Evolutionary conservation across 2,329 filamentous ascomycete species (phyloP).

Genomic region (Monascus ruber): DNA sequence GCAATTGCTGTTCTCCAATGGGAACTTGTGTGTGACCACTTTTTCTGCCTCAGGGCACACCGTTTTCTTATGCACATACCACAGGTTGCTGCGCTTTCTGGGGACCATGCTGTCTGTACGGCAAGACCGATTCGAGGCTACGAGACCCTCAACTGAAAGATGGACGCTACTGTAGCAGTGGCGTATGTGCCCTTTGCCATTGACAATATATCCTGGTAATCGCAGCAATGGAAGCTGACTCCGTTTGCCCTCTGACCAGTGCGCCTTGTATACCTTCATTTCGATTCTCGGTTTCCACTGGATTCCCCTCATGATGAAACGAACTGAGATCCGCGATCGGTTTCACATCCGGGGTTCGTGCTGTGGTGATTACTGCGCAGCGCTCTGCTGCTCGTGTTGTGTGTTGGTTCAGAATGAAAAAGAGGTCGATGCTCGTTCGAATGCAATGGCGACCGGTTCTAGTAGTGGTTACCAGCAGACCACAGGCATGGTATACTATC

Average conservation of each 20-base stretch:
- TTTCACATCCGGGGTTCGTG: conserved; percentile 44
- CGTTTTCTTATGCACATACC: not conserved
- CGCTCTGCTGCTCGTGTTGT: conserved; percentile 48
- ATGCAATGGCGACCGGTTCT: conserved; percentile 1
- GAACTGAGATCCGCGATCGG: conserved; percentile 41
- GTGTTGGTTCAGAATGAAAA: conserved; percentile 48
- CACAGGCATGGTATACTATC: conserved; percentile 12
- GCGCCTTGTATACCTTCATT: conserved; percentile 22
- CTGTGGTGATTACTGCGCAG: conserved; percentile 40
- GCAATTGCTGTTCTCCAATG: conserved; percentile 21
- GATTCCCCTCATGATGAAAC: conserved; percentile 43
- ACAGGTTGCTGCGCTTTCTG: conserved; percentile 17
- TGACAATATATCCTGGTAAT: not conserved
- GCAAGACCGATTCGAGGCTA: conserved; percentile 20
- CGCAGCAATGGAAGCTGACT: not conserved
- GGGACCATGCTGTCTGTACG: conserved; percentile 21
- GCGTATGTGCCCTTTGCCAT: conserved; percentile 8
- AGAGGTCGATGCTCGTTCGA: conserved; percentile 28
- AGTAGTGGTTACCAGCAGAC: conserved; percentile 14
- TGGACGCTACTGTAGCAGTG: conserved; percentile 16
- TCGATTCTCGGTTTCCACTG: conserved; percentile 19
- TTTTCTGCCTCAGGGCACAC: not conserved
- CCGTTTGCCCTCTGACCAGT: conserved; percentile 12
- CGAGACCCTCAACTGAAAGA: conserved; percentile 17
- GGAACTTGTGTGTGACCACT: conserved; percentile 15